These are phyloP conservation scores for Osmozyma mogii DNA, from an alignment of 805 yeast species.

Conservation along the genomic window DNA sequence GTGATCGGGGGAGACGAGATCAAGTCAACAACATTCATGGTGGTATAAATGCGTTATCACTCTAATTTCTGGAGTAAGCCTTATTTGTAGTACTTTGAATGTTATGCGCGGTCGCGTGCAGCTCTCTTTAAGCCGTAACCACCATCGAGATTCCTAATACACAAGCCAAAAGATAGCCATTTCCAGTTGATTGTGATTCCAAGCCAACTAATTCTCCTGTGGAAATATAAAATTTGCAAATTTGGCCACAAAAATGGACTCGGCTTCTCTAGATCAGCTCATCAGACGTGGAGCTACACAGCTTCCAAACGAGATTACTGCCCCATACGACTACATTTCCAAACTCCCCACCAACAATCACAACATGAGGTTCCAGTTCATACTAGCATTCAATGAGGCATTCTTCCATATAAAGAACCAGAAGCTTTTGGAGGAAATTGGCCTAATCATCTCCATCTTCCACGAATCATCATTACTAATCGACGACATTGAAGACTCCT, in stretches of 20 bases:
- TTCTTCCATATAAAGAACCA: slow-evolving; percentile 22
- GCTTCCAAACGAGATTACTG: slow-evolving; percentile 10
- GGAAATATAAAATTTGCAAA: background rate
- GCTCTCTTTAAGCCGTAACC: background rate
- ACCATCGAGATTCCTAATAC: background rate
- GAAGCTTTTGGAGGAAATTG: slow-evolving; percentile 17
- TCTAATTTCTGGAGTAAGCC: background rate
- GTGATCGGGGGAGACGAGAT: slow-evolving; percentile 13
- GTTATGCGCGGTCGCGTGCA: background rate
- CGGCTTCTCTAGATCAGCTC: background rate
- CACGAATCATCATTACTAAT: slow-evolving; percentile 37
- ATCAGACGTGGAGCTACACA: slow-evolving; percentile 6
- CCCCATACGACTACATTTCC: slow-evolving; percentile 25
- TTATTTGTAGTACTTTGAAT: too few species aligned
- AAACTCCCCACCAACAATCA: slow-evolving; percentile 27
- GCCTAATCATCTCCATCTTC: slow-evolving; percentile 24
- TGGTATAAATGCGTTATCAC: too few species aligned
- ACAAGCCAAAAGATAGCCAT: slow-evolving; percentile 8
- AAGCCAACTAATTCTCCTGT: background rate
- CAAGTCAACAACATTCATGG: slow-evolving; percentile 4
- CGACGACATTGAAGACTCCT: slow-evolving; percentile 85
- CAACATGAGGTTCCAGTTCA: slow-evolving; percentile 21
- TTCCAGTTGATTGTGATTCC: background rate
- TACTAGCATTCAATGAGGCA: slow-evolving; percentile 26
- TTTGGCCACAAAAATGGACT: background rate